Conservation (phyloP, 257 asterid genomes). For the Lantana camara region DNA sequence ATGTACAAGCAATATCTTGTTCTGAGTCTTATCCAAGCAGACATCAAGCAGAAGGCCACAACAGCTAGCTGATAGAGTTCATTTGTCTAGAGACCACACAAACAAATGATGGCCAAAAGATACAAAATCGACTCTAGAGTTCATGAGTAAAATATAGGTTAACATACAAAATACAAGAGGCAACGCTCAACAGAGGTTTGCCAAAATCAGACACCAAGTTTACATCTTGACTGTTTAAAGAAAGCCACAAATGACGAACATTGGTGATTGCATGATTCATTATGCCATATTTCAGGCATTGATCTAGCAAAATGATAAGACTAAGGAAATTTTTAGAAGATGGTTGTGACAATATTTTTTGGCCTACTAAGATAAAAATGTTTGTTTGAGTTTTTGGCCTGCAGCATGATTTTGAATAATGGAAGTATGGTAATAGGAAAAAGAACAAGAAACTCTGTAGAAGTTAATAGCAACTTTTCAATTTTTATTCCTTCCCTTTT, state of each 20-base stretch:
- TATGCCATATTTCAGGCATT: slow-evolving; percentile 2
- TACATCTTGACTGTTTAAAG: not conserved
- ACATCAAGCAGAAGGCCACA: slow-evolving; percentile 93
- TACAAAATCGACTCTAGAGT: too few relatives aligned
- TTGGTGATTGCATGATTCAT: not conserved
- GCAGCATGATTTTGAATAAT: not conserved
- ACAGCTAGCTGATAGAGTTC: slow-evolving; percentile 94
- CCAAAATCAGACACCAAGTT: slow-evolving; percentile 1
- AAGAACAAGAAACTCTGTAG: too few relatives aligned
- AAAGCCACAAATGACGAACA: slow-evolving; percentile 14
- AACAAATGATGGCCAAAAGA: too few relatives aligned
- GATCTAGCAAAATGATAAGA: slow-evolving; percentile 4
- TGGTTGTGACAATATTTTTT: too few relatives aligned
- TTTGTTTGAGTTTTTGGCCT: slow-evolving; percentile 1
- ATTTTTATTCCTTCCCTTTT: too few relatives aligned
- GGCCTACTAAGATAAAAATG: not conserved
- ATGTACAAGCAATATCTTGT: slow-evolving; percentile 14
- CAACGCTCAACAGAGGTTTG: not conserved
- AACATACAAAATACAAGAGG: not conserved
- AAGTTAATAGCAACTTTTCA: too few relatives aligned
- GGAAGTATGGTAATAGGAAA: not conserved
- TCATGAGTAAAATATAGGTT: slow-evolving; percentile 27
- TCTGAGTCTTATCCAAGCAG: slow-evolving; percentile 79
- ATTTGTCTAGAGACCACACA: slow-evolving; percentile 65
- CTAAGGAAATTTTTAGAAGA: not conserved